These are phyloP conservation scores for Chernovozyma aurita DNA, from an alignment of 1,139 yeast species.

Conservation along the genomic window DNA sequence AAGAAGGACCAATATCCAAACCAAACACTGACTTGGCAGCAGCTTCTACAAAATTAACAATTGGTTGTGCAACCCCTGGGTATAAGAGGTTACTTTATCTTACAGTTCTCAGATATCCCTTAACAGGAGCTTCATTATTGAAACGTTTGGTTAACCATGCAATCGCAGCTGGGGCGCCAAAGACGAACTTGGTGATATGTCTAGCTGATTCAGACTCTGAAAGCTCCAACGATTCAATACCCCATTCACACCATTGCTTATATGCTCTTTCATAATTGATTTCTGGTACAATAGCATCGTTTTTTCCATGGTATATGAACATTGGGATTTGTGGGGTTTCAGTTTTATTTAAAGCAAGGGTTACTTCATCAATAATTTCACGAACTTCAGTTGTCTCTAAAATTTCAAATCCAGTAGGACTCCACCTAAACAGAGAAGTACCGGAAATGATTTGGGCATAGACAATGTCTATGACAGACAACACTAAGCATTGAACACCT, in stretches of 20 bases:
- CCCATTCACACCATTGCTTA: slow-evolving; percentile 29
- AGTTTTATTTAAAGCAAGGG: slow-evolving; percentile 15
- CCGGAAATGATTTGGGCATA: slow-evolving; percentile 10
- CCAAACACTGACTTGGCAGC: slow-evolving; percentile 2
- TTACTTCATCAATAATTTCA: slow-evolving; percentile 2
- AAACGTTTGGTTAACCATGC: slow-evolving; percentile 21
- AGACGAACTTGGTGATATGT: slow-evolving; percentile 21
- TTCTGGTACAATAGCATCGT: slow-evolving; percentile 27
- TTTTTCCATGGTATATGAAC: slow-evolving; percentile 28
- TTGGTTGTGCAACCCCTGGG: slow-evolving; percentile 2
- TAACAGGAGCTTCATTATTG: slow-evolving; percentile 15
- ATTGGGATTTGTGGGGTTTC: slow-evolving; percentile 28
- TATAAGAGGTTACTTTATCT: slow-evolving; percentile 4
- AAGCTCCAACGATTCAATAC: slow-evolving; percentile 27
- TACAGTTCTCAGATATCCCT: slow-evolving; percentile 19
- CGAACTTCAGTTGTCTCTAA: slow-evolving; percentile 13
- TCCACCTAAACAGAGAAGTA: slow-evolving; percentile 8
- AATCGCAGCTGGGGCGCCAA: slow-evolving; percentile 29
- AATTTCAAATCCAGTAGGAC: slow-evolving; percentile 14
- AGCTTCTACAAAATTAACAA: slow-evolving; percentile 1
- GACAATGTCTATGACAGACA: background rate
- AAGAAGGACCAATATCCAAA: slow-evolving; percentile 4
- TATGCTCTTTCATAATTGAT: slow-evolving; percentile 20
- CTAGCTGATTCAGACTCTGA: slow-evolving; percentile 22
- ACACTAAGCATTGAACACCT: slow-evolving; percentile 1